These are phyloP conservation scores for Cystobasidium onofrii DNA, from an alignment of 768 basidiomycete species.

Conservation along the genomic window DNA sequence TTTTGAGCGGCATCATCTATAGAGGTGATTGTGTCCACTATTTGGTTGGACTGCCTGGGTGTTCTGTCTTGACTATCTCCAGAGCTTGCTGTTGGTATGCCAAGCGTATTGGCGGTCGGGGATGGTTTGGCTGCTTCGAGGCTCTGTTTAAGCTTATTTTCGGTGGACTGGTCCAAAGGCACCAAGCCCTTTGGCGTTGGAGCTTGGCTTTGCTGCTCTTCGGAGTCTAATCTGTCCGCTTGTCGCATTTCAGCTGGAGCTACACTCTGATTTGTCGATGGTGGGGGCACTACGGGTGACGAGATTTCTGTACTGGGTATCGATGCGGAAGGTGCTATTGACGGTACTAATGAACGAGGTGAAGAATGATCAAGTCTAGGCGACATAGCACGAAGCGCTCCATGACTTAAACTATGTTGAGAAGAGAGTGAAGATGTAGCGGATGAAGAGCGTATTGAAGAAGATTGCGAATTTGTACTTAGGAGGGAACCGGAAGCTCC, in stretches of 20 bases:
- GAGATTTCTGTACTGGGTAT: background rate
- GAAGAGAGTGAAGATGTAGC: background rate
- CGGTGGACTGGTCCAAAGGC: background rate
- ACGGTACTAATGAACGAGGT: background rate
- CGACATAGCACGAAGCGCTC: background rate
- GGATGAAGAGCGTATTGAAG: background rate
- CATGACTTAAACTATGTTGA: background rate
- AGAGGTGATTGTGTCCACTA: background rate
- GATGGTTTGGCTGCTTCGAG: background rate
- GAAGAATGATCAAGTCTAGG: background rate
- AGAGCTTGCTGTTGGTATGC: background rate
- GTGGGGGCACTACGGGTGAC: background rate
- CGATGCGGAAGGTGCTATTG: background rate
- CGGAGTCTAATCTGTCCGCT: background rate
- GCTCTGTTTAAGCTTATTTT: background rate
- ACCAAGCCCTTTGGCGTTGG: background rate
- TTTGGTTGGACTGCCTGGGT: background rate
- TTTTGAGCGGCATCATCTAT: background rate
- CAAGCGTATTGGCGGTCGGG: background rate
- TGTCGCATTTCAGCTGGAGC: background rate
- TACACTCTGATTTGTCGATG: background rate
- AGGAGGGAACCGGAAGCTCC: background rate
- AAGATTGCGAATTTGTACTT: background rate
- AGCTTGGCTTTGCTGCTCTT: background rate
- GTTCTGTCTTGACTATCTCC: background rate